phyloP scores from a whole-genome alignment of 208 protist species.

The Zelonia costaricensis region DNA sequence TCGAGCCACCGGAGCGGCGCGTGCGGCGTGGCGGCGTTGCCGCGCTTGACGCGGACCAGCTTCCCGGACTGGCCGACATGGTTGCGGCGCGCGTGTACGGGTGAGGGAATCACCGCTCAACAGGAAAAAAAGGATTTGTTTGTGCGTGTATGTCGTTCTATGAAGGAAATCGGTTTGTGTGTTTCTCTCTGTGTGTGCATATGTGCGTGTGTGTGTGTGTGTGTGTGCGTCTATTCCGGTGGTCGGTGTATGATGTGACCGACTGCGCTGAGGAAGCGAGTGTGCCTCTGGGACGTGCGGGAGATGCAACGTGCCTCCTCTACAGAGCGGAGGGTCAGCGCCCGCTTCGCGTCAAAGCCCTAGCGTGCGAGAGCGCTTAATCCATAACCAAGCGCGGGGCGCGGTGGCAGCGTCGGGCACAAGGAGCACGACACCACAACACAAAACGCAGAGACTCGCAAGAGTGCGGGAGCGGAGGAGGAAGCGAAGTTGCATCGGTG shows the following conservation, averaged over 20 bases:
- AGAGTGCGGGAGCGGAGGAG: too few relatives aligned
- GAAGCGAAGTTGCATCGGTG: too few relatives aligned
- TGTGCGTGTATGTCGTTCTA: not conserved
- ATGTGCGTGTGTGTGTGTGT: not conserved
- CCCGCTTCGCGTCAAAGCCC: too few relatives aligned
- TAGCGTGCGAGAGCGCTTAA: too few relatives aligned
- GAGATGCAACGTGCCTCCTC: too few relatives aligned
- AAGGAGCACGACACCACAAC: too few relatives aligned
- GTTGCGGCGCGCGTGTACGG: too few relatives aligned
- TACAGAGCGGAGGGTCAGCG: too few relatives aligned
- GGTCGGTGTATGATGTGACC: not conserved
- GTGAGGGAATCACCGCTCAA: not conserved
- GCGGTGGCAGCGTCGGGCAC: too few relatives aligned
- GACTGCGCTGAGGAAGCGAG: not conserved
- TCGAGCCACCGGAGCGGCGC: not conserved
- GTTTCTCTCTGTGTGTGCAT: not conserved
- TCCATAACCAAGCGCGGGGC: too few relatives aligned
- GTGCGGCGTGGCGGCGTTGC: constrained; percentile 24
- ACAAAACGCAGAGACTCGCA: too few relatives aligned
- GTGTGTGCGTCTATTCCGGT: not conserved
- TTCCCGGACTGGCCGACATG: not conserved
- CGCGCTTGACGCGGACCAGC: constrained; percentile 3
- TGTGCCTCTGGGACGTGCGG: not conserved
- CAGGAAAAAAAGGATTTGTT: not conserved
- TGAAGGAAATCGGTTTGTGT: not conserved